Conservation (phyloP, 1,284 basidiomycete genomes). For the Cutaneotrichosporon sp. region DNA sequence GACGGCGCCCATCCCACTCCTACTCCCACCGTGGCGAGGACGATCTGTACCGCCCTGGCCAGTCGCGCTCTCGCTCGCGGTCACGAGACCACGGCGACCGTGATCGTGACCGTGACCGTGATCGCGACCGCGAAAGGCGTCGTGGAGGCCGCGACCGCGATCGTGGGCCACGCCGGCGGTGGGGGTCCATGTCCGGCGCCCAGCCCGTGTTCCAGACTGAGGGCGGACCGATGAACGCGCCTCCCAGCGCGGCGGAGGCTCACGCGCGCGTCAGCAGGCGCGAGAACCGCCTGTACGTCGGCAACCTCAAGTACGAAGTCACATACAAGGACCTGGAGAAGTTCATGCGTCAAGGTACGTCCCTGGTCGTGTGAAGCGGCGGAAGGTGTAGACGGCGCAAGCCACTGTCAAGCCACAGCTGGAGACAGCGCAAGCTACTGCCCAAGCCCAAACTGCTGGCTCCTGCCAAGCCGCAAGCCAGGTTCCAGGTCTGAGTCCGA, state of each 20-base stretch:
- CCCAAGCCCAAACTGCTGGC: background rate
- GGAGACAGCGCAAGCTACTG: background rate
- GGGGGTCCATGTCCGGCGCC: conserved; percentile 5
- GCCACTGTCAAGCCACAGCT: background rate
- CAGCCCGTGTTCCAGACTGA: conserved; percentile 48
- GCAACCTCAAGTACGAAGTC: conserved; percentile 96
- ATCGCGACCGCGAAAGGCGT: too few species aligned
- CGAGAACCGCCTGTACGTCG: conserved; percentile 97
- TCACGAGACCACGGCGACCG: too few species aligned
- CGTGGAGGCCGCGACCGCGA: too few species aligned
- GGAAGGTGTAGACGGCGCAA: background rate
- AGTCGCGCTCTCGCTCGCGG: too few species aligned
- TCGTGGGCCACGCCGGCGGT: background rate
- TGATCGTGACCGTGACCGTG: too few species aligned
- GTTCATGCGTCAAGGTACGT: conserved; percentile 99
- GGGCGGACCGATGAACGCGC: conserved; percentile 87
- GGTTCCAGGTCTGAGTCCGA: background rate
- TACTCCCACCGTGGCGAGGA: background rate
- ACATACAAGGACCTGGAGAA: conserved; percentile 96
- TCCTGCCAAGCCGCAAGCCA: background rate
- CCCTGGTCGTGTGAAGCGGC: background rate
- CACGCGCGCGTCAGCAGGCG: conserved; percentile 91
- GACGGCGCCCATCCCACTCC: too few species aligned
- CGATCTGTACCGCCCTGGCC: background rate
- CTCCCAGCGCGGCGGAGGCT: conserved; percentile 80